Evolutionary conservation across 371 early-diverging fungal species (phyloP).

Genomic region (Paraphysoderma sedebokerense): DNA sequence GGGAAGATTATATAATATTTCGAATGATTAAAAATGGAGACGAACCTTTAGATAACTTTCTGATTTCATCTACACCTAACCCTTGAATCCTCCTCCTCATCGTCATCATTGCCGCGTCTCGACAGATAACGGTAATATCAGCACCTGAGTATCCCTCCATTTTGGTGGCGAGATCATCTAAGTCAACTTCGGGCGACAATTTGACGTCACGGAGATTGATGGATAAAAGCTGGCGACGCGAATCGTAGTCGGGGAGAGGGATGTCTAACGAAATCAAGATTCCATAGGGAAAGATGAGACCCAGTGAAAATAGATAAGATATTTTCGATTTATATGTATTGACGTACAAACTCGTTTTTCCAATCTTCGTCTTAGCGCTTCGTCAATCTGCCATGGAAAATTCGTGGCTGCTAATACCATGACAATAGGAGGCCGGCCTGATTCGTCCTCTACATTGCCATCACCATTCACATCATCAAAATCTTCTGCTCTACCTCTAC

Average conservation of each 20-base stretch:
- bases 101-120: slow-evolving; percentile 39
- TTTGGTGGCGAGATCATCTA: slow-evolving; percentile 20
- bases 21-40: background rate
- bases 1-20: background rate
- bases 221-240: slow-evolving; percentile 20
- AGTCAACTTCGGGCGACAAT: slow-evolving; percentile 13
- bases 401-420: slow-evolving; percentile 39
- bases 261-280: slow-evolving; percentile 16
- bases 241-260: slow-evolving; percentile 29
- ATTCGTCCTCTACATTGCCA: background rate
- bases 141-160: slow-evolving; percentile 34
- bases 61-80: slow-evolving; percentile 26
- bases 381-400: slow-evolving; percentile 38
- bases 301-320: background rate
- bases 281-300: background rate
- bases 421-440: slow-evolving; percentile 13
- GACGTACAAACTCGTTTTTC: slow-evolving; percentile 32
- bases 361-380: slow-evolving; percentile 27
- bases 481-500: slow-evolving; percentile 3
- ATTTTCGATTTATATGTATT: background rate
- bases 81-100: slow-evolving; percentile 31
- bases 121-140: slow-evolving; percentile 36
- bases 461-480: background rate
- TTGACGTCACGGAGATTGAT: slow-evolving; percentile 21
- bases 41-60: slow-evolving; percentile 20